A percentile compares a stretch with the other conserved stretches of the same genome.
Evolutionary conservation across 768 basidiomycete genomes (phyloP).

Genomic region (Suillus placidus): DNA sequence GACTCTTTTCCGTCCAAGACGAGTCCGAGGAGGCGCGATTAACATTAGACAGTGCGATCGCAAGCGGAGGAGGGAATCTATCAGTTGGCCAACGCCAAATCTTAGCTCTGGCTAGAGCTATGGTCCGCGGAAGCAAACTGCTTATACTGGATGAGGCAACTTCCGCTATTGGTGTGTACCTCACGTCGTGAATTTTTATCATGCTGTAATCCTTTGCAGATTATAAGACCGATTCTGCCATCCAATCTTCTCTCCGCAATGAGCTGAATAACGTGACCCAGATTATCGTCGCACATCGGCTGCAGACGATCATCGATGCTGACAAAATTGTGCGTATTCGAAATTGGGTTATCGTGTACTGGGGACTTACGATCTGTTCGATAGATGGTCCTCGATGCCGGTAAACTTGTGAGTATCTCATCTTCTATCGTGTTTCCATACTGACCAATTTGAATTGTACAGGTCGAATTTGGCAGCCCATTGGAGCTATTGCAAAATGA

Average conservation of each 20-base stretch:
- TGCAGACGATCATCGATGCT: conserved; percentile 62
- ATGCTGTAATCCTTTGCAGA: conserved; percentile 34
- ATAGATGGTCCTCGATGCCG: conserved; percentile 48
- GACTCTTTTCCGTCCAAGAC: conserved; percentile 44
- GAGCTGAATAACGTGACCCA: conserved; percentile 50
- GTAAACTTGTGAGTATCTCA: conserved; percentile 38
- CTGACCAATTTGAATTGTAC: not conserved
- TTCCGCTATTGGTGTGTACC: conserved; percentile 10
- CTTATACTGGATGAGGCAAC: conserved; percentile 60
- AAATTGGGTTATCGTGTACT: conserved; percentile 7
- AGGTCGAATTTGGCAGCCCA: conserved; percentile 58
- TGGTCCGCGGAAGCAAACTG: conserved; percentile 58
- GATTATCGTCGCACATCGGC: conserved; percentile 61
- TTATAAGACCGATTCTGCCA: conserved; percentile 57
- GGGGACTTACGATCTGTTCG: not conserved
- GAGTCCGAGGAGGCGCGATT: conserved; percentile 40
- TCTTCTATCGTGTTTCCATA: conserved; percentile 1
- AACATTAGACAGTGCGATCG: conserved; percentile 47
- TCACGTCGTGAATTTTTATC: not conserved
- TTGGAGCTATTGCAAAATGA: conserved; percentile 51
- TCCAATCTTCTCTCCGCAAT: conserved; percentile 57
- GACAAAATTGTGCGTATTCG: conserved; percentile 51
- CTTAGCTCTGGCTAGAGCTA: conserved; percentile 59
- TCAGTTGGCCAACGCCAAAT: conserved; percentile 66
- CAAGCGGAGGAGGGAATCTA: conserved; percentile 48